These are phyloP conservation scores for Venturia nashicola DNA, from an alignment of 2,329 filamentous ascomycete genomes.

Conservation along the genomic window DNA sequence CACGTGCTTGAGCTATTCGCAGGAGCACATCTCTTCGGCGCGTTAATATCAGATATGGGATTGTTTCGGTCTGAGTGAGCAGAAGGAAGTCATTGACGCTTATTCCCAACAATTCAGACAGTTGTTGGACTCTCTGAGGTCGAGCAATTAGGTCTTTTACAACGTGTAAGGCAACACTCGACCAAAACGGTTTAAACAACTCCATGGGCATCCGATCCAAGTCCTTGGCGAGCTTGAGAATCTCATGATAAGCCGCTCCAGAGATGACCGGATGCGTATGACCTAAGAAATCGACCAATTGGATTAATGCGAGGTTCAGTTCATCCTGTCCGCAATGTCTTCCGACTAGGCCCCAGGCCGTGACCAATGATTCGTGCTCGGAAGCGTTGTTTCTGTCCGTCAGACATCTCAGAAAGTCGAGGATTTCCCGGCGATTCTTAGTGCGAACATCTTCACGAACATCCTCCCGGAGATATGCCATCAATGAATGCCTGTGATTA, in stretches of 20 bases:
- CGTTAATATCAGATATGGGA: constrained; percentile 76
- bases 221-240: constrained; percentile 57
- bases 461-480: constrained; percentile 48
- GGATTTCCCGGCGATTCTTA: constrained; percentile 55
- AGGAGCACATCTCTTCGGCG: constrained; percentile 67
- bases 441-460: constrained; percentile 36
- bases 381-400: constrained; percentile 56
- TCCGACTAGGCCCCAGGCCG: constrained; percentile 73
- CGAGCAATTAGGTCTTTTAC: constrained; percentile 69
- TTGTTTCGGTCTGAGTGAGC: constrained; percentile 64
- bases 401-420: constrained; percentile 60
- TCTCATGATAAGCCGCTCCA: constrained; percentile 72
- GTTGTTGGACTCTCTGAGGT: constrained; percentile 68
- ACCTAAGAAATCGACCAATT: constrained; percentile 77
- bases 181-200: constrained; percentile 81
- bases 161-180: constrained; percentile 66
- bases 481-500: constrained; percentile 46
- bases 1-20: constrained; percentile 62
- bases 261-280: constrained; percentile 69
- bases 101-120: constrained; percentile 72
- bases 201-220: constrained; percentile 50
- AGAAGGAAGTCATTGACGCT: constrained; percentile 62
- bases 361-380: constrained; percentile 70
- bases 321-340: constrained; percentile 67
- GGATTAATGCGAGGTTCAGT: constrained; percentile 72